A percentile compares a stretch with the other conserved stretches of the same genome.
Evolutionary conservation across 305 asterid species (phyloP).

Genomic region (Striga hermonthica): DNA sequence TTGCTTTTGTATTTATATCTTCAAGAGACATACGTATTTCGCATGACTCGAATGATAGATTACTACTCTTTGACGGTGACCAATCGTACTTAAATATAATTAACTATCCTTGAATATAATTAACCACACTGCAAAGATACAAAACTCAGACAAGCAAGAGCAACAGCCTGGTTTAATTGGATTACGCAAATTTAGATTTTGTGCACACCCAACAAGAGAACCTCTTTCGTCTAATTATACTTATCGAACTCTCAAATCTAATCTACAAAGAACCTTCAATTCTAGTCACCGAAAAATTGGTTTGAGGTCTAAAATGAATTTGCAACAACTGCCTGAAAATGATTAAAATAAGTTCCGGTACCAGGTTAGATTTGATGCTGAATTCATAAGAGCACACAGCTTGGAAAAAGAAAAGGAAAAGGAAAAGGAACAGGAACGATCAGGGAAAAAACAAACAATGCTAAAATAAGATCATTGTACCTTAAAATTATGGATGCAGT

Average conservation of each 20-base stretch:
- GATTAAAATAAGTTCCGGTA: constrained; percentile 2
- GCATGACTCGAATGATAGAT: constrained; percentile 10
- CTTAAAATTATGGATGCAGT: constrained; percentile 17
- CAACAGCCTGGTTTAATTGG: constrained; percentile 4
- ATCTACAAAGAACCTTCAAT: neutral
- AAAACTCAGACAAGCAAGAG: constrained; percentile 6
- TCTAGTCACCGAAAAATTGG: neutral
- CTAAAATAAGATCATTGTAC: neutral
- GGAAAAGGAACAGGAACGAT: neutral
- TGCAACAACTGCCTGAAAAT: constrained; percentile 4
- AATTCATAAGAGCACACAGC: constrained; percentile 18
- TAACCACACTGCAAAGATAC: constrained; percentile 1
- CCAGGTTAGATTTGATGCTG: constrained; percentile 17
- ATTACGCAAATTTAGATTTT: neutral
- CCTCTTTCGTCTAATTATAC: neutral
- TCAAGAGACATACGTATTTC: constrained; percentile 10
- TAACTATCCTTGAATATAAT: constrained; percentile 2
- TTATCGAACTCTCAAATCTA: constrained; percentile 2
- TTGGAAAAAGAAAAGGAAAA: neutral
- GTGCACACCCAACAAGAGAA: constrained; percentile 18
- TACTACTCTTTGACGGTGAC: constrained; percentile 18
- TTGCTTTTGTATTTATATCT: neutral
- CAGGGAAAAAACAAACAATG: neutral
- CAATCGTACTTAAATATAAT: constrained; percentile 10
- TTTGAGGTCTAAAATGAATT: constrained; percentile 13